A percentile compares a stretch with the other conserved stretches of the same genome.
These are phyloP conservation scores for Adiantum capillusveneris DNA, from an alignment of 75 land plant genomes.

Conservation along the genomic window DNA sequence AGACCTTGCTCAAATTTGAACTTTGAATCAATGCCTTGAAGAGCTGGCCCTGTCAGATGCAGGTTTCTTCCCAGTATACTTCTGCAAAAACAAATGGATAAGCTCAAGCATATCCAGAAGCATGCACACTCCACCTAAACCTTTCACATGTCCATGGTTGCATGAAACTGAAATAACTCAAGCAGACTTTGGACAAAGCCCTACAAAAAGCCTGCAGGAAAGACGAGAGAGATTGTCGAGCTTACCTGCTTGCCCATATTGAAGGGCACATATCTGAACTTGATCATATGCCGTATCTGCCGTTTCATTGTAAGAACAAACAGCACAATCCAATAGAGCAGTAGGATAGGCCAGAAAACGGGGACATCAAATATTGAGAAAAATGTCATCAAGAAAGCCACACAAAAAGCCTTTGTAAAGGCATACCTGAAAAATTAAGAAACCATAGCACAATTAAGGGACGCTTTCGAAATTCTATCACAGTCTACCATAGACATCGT, in stretches of 20 bases:
- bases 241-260: slow-evolving; percentile 44
- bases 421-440: slow-evolving; percentile 36
- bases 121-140: not conserved
- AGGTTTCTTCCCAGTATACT: slow-evolving; percentile 9
- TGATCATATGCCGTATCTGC: slow-evolving; percentile 66
- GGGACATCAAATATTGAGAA: slow-evolving; percentile 56
- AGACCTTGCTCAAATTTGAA: too few relatives aligned
- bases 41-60: slow-evolving; percentile 19
- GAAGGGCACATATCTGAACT: slow-evolving; percentile 61
- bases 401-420: slow-evolving; percentile 52
- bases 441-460: not conserved
- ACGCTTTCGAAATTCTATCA: too few relatives aligned
- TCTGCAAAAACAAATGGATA: slow-evolving; percentile 10
- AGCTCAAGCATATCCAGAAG: not conserved
- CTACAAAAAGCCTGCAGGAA: not conserved
- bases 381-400: slow-evolving; percentile 50
- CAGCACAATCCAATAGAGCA: slow-evolving; percentile 63
- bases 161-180: not conserved
- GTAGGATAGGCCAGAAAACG: slow-evolving; percentile 58
- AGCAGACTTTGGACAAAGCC: too few relatives aligned
- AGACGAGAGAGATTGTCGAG: not conserved
- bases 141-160: not conserved
- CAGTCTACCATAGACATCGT: too few relatives aligned
- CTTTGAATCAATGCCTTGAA: slow-evolving; percentile 12
- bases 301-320: slow-evolving; percentile 70